Evolutionary conservation across 352 stramenopile species (phyloP).

Genomic region (Phytophthora melonis): DNA sequence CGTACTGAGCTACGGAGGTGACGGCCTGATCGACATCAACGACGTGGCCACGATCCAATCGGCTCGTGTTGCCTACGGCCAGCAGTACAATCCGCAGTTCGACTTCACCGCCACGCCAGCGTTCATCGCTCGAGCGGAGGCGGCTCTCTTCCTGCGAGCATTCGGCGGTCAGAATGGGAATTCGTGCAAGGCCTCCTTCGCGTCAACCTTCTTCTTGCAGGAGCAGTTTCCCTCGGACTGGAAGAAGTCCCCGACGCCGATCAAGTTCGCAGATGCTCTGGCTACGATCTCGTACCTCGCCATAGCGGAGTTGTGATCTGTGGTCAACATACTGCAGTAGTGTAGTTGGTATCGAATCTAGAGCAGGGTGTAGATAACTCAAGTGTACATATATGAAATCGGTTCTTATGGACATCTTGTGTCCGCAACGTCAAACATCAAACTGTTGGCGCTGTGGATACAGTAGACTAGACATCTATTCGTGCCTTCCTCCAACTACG

Average conservation of each 20-base stretch:
- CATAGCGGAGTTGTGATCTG: conserved; percentile 3
- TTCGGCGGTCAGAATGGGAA: conserved; percentile 7
- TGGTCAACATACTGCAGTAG: no score
- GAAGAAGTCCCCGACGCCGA: conserved; percentile 10
- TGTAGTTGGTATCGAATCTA: neutral
- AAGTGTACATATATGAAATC: no score
- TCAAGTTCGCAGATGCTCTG: conserved; percentile 16
- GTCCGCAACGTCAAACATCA: no score
- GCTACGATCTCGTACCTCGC: conserved; percentile 17
- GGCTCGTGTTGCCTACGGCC: neutral
- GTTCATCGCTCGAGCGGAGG: conserved; percentile 10
- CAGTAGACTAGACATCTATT: no score
- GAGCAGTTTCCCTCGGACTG: conserved; percentile 23
- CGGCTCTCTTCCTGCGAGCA: conserved; percentile 6
- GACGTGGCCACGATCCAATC: conserved; percentile 22
- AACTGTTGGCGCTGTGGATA: no score
- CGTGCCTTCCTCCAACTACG: no score
- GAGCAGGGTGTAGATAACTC: neutral
- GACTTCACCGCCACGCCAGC: conserved; percentile 6
- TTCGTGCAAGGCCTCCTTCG: conserved; percentile 7
- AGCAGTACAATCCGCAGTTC: conserved; percentile 23
- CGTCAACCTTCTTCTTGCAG: conserved; percentile 24
- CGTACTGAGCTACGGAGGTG: conserved; percentile 3
- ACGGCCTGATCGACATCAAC: conserved; percentile 12
- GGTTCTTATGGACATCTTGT: no score